Evolutionary conservation across 225 moss, liverwort and hornwort species (phyloP).

Genomic region (Rhytidiadelphus loreus): DNA sequence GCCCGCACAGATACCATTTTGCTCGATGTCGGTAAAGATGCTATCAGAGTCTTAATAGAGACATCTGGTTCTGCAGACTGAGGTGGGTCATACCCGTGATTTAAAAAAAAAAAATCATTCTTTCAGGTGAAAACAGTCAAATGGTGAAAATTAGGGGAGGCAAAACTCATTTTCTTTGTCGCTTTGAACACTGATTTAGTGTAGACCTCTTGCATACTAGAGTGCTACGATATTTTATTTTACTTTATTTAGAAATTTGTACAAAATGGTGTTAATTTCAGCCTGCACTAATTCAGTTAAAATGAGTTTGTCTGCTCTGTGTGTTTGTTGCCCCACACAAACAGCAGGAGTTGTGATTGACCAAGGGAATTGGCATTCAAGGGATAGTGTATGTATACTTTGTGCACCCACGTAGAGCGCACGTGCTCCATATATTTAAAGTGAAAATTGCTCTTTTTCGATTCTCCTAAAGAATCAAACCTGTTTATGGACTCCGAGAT

Average conservation of each 20-base stretch:
- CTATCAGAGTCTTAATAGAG: not conserved
- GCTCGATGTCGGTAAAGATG: not conserved
- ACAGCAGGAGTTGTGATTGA: not conserved
- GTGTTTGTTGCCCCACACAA: not conserved
- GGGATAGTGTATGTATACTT: not conserved
- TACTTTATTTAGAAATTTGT: not conserved
- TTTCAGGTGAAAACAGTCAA: not conserved
- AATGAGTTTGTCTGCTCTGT: not conserved
- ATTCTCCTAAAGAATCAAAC: not conserved
- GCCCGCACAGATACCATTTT: not conserved
- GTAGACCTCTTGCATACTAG: not conserved
- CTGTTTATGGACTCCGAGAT: not conserved
- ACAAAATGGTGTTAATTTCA: not conserved
- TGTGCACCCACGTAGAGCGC: not conserved
- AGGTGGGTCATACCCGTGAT: not conserved
- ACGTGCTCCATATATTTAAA: not conserved
- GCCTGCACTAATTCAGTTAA: not conserved
- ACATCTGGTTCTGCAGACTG: not conserved
- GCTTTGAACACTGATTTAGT: not conserved
- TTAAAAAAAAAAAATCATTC: not conserved
- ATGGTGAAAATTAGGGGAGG: not conserved
- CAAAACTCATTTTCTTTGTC: not conserved
- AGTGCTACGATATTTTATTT: not conserved
- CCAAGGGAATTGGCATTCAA: not conserved
- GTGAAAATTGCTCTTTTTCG: not conserved